Percentiles rank a stretch among this genome's conserved stretches.
These are phyloP conservation scores for Keithomyces neogunnii DNA, from an alignment of 2,329 filamentous ascomycete genomes.

Conservation along the genomic window DNA sequence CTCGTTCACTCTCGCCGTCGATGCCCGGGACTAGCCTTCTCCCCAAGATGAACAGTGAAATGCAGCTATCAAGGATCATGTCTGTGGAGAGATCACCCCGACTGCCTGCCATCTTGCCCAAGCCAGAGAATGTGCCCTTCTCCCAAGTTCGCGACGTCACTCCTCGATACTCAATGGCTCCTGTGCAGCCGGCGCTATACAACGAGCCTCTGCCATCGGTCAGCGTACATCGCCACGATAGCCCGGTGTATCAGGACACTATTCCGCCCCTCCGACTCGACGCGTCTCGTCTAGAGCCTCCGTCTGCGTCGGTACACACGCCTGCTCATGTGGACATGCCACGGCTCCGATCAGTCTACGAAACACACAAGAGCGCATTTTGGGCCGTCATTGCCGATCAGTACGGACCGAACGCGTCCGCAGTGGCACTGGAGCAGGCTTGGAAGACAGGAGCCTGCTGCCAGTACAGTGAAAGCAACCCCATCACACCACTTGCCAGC, in stretches of 20 bases:
- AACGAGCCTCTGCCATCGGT: slow-evolving; percentile 36
- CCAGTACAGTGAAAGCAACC: slow-evolving; percentile 31
- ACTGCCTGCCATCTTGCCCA: slow-evolving; percentile 57
- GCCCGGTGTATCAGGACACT: slow-evolving; percentile 24
- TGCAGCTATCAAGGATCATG: slow-evolving; percentile 48
- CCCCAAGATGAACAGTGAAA: slow-evolving; percentile 33
- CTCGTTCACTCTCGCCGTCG: slow-evolving; percentile 41
- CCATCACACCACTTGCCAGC: slow-evolving; percentile 45
- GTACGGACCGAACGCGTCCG: slow-evolving; percentile 56
- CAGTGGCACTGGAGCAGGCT: slow-evolving; percentile 60
- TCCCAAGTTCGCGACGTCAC: slow-evolving; percentile 24
- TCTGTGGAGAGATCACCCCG: slow-evolving; percentile 34
- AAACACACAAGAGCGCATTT: slow-evolving; percentile 60
- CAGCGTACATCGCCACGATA: slow-evolving; percentile 22
- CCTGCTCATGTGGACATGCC: slow-evolving; percentile 49
- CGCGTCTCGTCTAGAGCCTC: slow-evolving; percentile 38
- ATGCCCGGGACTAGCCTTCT: slow-evolving; percentile 36
- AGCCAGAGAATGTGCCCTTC: slow-evolving; percentile 47
- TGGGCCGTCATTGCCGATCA: slow-evolving; percentile 65
- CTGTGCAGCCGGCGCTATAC: slow-evolving; percentile 30
- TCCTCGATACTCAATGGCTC: slow-evolving; percentile 31
- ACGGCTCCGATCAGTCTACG: slow-evolving; percentile 63
- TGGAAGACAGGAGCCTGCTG: slow-evolving; percentile 47
- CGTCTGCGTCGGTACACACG: slow-evolving; percentile 21
- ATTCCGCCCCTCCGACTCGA: slow-evolving; percentile 50